A percentile compares a stretch with the other conserved stretches of the same genome.
Evolutionary conservation across 108 stramenopile species (phyloP).

Genomic region (Nannochloropsis oceanica): DNA sequence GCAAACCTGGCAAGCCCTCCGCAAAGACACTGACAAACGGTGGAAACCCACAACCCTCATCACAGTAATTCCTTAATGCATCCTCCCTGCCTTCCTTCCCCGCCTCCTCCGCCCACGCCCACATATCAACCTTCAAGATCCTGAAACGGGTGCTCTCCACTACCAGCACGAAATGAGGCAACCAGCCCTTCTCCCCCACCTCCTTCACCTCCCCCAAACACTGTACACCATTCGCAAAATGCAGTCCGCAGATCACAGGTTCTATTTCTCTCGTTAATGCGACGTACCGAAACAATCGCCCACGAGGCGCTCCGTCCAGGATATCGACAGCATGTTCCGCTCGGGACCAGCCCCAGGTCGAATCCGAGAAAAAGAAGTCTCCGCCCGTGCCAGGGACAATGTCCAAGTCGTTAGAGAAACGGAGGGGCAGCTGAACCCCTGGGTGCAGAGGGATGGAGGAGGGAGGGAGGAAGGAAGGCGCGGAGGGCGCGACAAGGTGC

Average conservation of each 20-base stretch:
- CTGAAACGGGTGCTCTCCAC: slow-evolving; percentile 12
- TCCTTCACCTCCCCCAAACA: background rate
- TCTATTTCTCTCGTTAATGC: background rate
- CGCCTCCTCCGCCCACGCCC: background rate
- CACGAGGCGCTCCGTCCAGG: slow-evolving; percentile 5
- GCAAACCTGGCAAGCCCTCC: slow-evolving; percentile 3
- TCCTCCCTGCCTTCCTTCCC: background rate
- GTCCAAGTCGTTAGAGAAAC: background rate
- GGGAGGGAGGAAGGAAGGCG: background rate
- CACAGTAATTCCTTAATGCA: background rate
- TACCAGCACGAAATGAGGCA: background rate
- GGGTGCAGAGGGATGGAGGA: background rate
- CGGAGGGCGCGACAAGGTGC: background rate
- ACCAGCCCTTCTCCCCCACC: background rate
- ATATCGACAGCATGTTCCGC: background rate
- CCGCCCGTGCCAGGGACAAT: background rate
- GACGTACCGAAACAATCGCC: slow-evolving; percentile 2
- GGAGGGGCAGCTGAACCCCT: background rate
- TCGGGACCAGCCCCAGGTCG: background rate
- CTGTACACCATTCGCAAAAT: slow-evolving; percentile 11
- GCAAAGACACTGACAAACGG: background rate
- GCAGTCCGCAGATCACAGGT: slow-evolving; percentile 13
- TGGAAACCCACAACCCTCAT: background rate
- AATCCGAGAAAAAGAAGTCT: background rate
- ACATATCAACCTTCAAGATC: slow-evolving; percentile 1